Conservation (phyloP, 1,284 basidiomycete species). For the Ceraceosorus guamensis region DNA sequence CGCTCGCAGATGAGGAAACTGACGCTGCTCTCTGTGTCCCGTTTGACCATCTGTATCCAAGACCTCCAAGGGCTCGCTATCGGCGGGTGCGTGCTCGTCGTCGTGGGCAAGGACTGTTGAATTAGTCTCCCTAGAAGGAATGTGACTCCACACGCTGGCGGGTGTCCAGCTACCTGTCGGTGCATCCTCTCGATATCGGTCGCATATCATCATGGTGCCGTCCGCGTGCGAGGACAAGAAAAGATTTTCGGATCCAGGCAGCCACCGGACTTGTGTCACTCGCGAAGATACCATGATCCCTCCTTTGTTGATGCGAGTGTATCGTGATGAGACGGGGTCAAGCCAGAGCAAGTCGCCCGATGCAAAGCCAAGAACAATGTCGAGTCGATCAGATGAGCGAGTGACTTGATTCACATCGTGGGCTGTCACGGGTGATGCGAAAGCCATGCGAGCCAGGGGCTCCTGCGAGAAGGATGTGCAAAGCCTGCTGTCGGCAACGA, state of each 20-base stretch:
- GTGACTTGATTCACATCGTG: conserved; percentile 77
- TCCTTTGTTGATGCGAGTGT: conserved; percentile 83
- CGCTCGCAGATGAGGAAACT: background rate
- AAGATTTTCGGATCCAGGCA: conserved; percentile 63
- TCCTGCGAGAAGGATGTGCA: too few relatives aligned
- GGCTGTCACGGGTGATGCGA: conserved; percentile 73
- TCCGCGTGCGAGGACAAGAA: conserved; percentile 88
- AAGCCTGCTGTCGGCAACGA: too few relatives aligned
- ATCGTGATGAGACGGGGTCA: conserved; percentile 77
- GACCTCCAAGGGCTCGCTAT: too few relatives aligned
- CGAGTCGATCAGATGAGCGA: conserved; percentile 67
- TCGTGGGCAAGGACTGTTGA: too few relatives aligned
- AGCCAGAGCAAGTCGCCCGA: conserved; percentile 73
- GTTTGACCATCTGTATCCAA: background rate
- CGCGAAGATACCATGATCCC: conserved; percentile 71
- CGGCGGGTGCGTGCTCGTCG: too few relatives aligned
- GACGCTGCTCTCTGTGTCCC: conserved; percentile 1
- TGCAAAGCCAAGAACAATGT: conserved; percentile 84
- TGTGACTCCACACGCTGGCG: too few relatives aligned
- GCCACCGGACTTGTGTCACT: conserved; percentile 79
- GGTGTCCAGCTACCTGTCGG: conserved; percentile 4
- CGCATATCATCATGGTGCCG: conserved; percentile 77
- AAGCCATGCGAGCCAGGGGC: conserved; percentile 73
- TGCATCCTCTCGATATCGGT: conserved; percentile 83
- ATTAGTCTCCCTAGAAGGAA: too few relatives aligned